Evolutionary conservation across 805 yeast genomes (phyloP), one percentile per base, ranked within the genome.

Genomic region (Jamesozyma jinghongensis): DNA sequence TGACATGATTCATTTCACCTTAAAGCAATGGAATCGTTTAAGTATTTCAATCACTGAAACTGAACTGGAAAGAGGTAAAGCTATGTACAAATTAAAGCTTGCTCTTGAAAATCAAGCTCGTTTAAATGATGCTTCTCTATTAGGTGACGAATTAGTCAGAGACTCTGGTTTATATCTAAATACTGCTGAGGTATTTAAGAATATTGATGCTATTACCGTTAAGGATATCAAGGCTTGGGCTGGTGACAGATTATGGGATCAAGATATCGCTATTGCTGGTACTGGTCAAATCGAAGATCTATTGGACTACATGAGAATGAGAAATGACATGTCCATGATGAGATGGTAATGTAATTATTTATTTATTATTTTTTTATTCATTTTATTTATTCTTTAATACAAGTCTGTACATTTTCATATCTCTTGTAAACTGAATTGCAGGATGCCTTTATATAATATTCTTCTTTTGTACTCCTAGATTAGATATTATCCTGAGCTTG

Each of bases 271-370:
- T 53, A 69, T 84, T 56, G 73, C 90, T 45, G 92, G 83, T 66
- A 75, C 84, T 49, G 94, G 94, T 66, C 84, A 80, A 70, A 82
- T 81, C 68, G 94, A 84, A 74, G 85, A 71, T 51, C 70, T 84
- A 66, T 70, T 83, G 62, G 94, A 84, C 66, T 84, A 84, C 77
- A 72, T 70, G 76, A 80, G 90, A 78, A 69, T 78, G 65, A 81
- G 94, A 80, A 81, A 79, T 68, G 88, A 81, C 59, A 84, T 85
- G 87, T 76, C 92, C 57, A 75, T 81, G 85, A 71, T 82, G 79
- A 83, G 94, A 81, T 77, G 81, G 81, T 77, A 63, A 64, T 46
- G 7, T 18, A 7, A 13, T 18, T 4, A 20, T 19, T 26, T 4
- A 6, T n/a, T 7, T 28, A 28, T 28, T 13, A 19, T 5, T 19